Percentiles rank a stretch among this genome's conserved stretches.
These are phyloP conservation scores for Coccomyxa sp. DNA, from an alignment of 139 green algal species.

Conservation along the genomic window DNA sequence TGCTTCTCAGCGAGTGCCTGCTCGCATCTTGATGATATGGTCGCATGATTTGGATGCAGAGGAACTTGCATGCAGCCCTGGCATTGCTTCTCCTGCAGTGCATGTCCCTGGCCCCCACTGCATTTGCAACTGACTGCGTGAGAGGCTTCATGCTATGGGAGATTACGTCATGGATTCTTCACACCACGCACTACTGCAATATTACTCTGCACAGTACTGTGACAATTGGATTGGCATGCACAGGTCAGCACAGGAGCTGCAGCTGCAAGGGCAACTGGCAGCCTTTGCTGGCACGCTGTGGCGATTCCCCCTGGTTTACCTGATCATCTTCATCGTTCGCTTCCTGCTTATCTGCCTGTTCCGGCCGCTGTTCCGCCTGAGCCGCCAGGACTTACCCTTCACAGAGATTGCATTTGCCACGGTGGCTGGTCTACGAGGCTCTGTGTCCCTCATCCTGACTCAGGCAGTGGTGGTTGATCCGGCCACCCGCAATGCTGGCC, in stretches of 20 bases:
- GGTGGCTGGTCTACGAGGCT: conserved; percentile 63
- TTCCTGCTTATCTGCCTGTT: conserved; percentile 24
- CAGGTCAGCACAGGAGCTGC: background rate
- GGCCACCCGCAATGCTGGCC: background rate
- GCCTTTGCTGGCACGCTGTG: conserved; percentile 8
- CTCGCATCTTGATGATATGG: background rate
- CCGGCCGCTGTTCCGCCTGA: conserved; percentile 20
- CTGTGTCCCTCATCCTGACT: conserved; percentile 76
- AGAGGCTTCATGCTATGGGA: too few species aligned
- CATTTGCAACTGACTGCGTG: too few species aligned
- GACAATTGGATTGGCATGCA: too few species aligned
- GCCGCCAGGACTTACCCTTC: conserved; percentile 15
- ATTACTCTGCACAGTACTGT: too few species aligned
- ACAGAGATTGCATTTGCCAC: conserved; percentile 62
- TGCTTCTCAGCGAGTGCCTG: background rate
- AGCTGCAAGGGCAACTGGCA: conserved; percentile 1
- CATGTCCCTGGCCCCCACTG: background rate
- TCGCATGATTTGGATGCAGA: background rate
- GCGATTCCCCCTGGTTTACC: conserved; percentile 42
- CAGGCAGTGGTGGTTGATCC: conserved; percentile 48
- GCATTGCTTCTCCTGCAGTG: background rate
- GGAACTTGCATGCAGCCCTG: background rate
- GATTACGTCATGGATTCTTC: too few species aligned
- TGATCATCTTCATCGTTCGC: conserved; percentile 48
- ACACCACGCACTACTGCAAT: too few species aligned